A percentile compares a stretch with the other conserved stretches of the same genome.
Conservation (phyloP, 768 basidiomycete species). For the Xerocomellus chrysenteron region DNA sequence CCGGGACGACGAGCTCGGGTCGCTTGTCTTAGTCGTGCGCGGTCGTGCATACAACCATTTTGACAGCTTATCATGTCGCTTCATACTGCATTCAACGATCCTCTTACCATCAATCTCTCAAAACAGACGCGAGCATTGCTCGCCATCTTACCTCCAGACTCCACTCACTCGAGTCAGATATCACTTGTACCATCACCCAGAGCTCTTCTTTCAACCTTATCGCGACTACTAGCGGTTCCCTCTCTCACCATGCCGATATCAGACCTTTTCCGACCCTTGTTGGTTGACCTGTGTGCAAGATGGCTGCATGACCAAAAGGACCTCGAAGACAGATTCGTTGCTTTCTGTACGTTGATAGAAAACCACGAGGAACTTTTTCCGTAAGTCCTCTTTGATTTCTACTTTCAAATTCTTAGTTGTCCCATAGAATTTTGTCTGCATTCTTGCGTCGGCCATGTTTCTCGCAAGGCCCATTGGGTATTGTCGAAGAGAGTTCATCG, state of each 20-base stretch:
- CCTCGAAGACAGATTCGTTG: slow-evolving; percentile 51
- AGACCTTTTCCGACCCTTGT: slow-evolving; percentile 68
- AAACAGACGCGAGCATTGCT: slow-evolving; percentile 52
- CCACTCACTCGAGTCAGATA: slow-evolving; percentile 40
- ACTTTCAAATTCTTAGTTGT: not conserved
- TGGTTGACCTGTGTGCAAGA: slow-evolving; percentile 76
- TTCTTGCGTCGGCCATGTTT: slow-evolving; percentile 46
- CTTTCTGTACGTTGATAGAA: slow-evolving; percentile 64
- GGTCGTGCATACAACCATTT: not conserved
- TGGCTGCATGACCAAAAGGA: slow-evolving; percentile 65
- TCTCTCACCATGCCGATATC: slow-evolving; percentile 64
- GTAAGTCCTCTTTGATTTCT: slow-evolving; percentile 41
- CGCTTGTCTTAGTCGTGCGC: not conserved
- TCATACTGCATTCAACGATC: slow-evolving; percentile 41
- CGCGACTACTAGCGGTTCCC: slow-evolving; percentile 58
- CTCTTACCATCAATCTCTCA: slow-evolving; percentile 56
- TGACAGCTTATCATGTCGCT: slow-evolving; percentile 8
- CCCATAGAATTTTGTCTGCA: slow-evolving; percentile 52
- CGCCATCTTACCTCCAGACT: slow-evolving; percentile 41
- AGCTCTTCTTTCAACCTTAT: slow-evolving; percentile 54
- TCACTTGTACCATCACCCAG: slow-evolving; percentile 38
- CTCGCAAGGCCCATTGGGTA: slow-evolving; percentile 55
- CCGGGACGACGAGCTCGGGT: not conserved
- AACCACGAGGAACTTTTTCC: slow-evolving; percentile 69
- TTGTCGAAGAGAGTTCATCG: slow-evolving; percentile 33